These are phyloP conservation scores for Cladosporium sp. DNA, from an alignment of 2,329 filamentous ascomycete species.

Conservation along the genomic window DNA sequence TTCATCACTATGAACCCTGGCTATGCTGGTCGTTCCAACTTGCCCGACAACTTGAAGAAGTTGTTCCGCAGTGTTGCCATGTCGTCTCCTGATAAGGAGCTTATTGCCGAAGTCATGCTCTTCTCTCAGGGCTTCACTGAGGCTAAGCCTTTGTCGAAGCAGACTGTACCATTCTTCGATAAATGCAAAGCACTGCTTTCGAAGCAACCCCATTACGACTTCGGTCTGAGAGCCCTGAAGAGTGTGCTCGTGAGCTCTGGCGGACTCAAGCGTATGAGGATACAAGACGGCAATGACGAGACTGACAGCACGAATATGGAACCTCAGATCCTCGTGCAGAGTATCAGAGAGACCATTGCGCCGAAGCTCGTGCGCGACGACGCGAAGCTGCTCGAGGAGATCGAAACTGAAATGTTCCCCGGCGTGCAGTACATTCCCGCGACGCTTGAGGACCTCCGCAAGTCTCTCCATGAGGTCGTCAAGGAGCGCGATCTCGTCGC, in stretches of 20 bases:
- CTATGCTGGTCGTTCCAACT: conserved; percentile 94
- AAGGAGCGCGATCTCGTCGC: conserved; percentile 84
- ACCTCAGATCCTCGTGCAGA: conserved; percentile 97
- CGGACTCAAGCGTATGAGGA: conserved; percentile 83
- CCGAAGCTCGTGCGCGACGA: conserved; percentile 94
- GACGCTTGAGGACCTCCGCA: conserved; percentile 75
- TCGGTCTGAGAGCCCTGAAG: conserved; percentile 94
- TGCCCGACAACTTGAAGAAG: conserved; percentile 99
- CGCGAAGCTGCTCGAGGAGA: conserved; percentile 81
- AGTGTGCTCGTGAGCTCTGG: conserved; percentile 98
- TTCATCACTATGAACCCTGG: conserved; percentile 99
- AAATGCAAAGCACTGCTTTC: conserved; percentile 78
- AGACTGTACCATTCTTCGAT: conserved; percentile 98
- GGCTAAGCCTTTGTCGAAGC: conserved; percentile 88
- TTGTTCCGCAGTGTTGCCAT: conserved; percentile 98
- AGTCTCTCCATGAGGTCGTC: conserved; percentile 80
- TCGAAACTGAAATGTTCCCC: conserved; percentile 86
- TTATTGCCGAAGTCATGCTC: conserved; percentile 99
- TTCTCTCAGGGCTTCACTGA: conserved; percentile 99
- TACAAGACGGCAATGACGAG: conserved; percentile 60
- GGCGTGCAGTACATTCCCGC: conserved; percentile 91
- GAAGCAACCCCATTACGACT: conserved; percentile 98
- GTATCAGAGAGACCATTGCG: conserved; percentile 95
- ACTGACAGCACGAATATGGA: conserved; percentile 71
- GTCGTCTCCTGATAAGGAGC: conserved; percentile 99